Evolutionary conservation across 2,329 filamentous ascomycete genomes (phyloP), one percentile per base, ranked within the genome.

Genomic region (Exserohilum turcica): DNA sequence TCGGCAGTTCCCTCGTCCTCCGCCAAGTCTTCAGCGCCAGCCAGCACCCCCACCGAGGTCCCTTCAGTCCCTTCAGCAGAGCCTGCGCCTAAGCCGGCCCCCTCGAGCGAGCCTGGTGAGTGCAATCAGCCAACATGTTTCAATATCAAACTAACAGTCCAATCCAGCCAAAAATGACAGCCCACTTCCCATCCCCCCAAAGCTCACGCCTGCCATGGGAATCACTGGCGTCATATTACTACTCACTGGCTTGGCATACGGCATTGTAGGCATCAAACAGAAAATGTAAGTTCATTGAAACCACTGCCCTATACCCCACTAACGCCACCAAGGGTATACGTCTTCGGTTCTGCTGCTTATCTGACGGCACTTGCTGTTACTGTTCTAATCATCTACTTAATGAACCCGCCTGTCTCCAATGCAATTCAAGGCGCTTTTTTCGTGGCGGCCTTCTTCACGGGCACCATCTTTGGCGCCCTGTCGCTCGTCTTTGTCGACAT

Each of bases 391-490:
- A 75, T 96, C 38, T 97, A 97, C 71, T 87, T 97, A 33, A 94
- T 95, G 88, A 87, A 82, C 48, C 83, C 87, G 0, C 91, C 92
- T 0, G 83, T 96, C 33, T 85, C 82, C 54, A 78, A 89, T 70
- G 89, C 85, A 0, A 78, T 94, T 2, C 91, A 97, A 74, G 93
- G 91, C 21, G 93, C 86, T 27, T 97, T 94, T 72, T 84, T 97
- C 31, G 89, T 92, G 6, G 92, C 91, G 2, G 84, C 83, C 2
- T 81, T 90, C 31, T 75, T 91, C 57, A 87, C 91, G 0, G 91
- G 92, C 1, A 70, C 86, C 5, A 80, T 91, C 18, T 82, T 96
- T 16, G 93, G 92, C 13, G 89, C 81, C 10, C 77, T 87, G 3
- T 85, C 91, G 0, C 80, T 92, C 7, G 80, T 96, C 9, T 96